Base-by-base conservation (phyloP, 1,284 basidiomycete species). In the Testicularia cyperi region DNA sequence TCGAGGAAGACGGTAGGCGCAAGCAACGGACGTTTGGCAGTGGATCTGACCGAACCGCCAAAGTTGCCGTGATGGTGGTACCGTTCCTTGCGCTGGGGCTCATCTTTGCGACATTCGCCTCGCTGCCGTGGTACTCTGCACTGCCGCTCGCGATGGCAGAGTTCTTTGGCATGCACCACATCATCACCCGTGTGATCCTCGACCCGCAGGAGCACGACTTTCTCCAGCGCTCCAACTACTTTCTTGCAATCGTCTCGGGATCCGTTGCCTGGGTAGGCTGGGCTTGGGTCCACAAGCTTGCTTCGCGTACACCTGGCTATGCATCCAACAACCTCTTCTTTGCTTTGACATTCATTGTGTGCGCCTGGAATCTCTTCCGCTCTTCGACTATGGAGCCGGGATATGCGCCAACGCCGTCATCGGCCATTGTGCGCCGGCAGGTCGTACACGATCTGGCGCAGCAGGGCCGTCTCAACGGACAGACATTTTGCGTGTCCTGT, bases 401-500 rank as follows among this genome's bases (percentile, higher is more conserved):
- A n/a, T 85, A 84, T 42, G 89, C 90, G 46, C 88, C 89, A 0
- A 85, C 84, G 44, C 86, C 90, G 1, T 43, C 44, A 0, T 65
- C 62, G 1, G 53, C 54, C 8, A 40, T 49, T n/a, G 48, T 72
- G 15, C 55, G 70, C 6, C 44, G 64, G 8, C 44, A 53, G n/a
- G 40, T 39, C 6, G 52, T 76, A n/a, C 44, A 57, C 8, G 31
- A 52, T 22, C 80, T 98, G 14, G 89, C 91, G 10, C 87, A 88
- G 14, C 84, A 87, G 65, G 91, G 91, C 3, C 81, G 86, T 22
- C 79, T 98, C 22, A 97, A 96, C 77, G 92, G 94, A 1, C 90
- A 92, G 71, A 91, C 89, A 10, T 97, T 95, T 78, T 98, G 95
- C 75, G 88, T 97, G 40, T 82, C 86, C 41, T 98, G 94, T 78